Percentiles rank a stretch among this genome's conserved stretches.
Evolutionary conservation across 2,329 filamentous ascomycete species (phyloP).

Genomic region (Trichoderma cornu-damae): DNA sequence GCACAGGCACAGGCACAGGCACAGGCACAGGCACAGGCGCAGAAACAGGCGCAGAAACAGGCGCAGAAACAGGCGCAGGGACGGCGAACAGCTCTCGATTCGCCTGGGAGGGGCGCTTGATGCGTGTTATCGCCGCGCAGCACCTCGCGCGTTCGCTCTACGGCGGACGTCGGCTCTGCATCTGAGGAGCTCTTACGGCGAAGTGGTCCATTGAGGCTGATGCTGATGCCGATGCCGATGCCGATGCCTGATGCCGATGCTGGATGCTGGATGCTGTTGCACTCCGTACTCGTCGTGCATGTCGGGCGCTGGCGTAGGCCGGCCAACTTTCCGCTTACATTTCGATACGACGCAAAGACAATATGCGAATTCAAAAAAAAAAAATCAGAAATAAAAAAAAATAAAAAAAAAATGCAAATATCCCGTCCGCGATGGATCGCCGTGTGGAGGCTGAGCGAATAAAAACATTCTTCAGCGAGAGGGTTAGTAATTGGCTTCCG

Average conservation of each 20-base stretch:
- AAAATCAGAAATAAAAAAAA: no score
- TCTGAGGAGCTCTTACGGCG: not conserved
- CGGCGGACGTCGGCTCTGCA: conserved; percentile 5
- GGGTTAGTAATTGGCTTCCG: not conserved
- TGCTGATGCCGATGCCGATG: no score
- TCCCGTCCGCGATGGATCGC: not conserved
- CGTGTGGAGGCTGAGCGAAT: conserved; percentile 15
- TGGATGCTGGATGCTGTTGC: no score
- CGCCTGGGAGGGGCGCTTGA: not conserved
- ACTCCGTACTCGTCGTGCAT: no score
- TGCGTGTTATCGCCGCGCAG: conserved; percentile 9
- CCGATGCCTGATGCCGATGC: no score
- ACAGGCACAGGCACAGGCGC: no score
- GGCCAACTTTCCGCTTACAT: no score
- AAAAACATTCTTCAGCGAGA: not conserved
- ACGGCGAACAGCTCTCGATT: not conserved
- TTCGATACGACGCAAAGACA: not conserved
- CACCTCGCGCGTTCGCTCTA: not conserved
- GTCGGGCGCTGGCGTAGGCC: not conserved
- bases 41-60: not conserved
- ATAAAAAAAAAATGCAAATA: not conserved
- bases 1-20: not conserved
- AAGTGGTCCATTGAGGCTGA: not conserved
- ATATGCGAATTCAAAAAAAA: not conserved
- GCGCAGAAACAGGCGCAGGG: no score